Conservation (phyloP, 2,329 filamentous ascomycete species). For the Verticillium nonalfalfae region DNA sequence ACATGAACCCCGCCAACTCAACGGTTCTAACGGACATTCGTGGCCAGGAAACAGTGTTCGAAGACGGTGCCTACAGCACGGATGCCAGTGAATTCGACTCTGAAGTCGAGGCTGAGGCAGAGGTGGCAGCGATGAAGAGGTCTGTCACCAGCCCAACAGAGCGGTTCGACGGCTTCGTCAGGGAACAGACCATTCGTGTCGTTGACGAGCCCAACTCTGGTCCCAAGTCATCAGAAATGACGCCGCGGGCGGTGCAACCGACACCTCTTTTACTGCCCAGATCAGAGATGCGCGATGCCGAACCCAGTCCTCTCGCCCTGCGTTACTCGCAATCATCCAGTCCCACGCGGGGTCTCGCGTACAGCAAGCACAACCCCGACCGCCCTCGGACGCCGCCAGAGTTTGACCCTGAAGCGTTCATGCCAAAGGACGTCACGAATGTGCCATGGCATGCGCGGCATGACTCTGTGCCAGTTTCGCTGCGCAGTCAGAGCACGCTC, state of each 20-base stretch:
- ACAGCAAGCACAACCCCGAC: slow-evolving; percentile 7
- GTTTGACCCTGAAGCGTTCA: slow-evolving; percentile 12
- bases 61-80: background rate
- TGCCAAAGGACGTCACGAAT: slow-evolving; percentile 23
- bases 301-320: slow-evolving; percentile 12
- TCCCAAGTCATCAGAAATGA: slow-evolving; percentile 2
- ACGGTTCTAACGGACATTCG: background rate
- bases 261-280: slow-evolving; percentile 11
- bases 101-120: background rate
- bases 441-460: slow-evolving; percentile 21
- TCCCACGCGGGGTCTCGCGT: background rate
- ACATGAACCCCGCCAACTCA: background rate
- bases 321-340: slow-evolving; percentile 8
- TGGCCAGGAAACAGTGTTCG: background rate
- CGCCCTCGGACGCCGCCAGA: slow-evolving; percentile 14
- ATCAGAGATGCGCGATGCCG: slow-evolving; percentile 5
- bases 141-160: background rate
- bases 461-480: slow-evolving; percentile 24
- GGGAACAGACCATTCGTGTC: slow-evolving; percentile 7
- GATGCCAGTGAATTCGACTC: background rate
- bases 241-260: slow-evolving; percentile 1
- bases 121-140: background rate
- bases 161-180: background rate
- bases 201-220: slow-evolving; percentile 6
- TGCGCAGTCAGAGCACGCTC: slow-evolving; percentile 26